phyloP scores from a whole-genome alignment of 352 stramenopile species.

The Globisporangium nagaii region DNA sequence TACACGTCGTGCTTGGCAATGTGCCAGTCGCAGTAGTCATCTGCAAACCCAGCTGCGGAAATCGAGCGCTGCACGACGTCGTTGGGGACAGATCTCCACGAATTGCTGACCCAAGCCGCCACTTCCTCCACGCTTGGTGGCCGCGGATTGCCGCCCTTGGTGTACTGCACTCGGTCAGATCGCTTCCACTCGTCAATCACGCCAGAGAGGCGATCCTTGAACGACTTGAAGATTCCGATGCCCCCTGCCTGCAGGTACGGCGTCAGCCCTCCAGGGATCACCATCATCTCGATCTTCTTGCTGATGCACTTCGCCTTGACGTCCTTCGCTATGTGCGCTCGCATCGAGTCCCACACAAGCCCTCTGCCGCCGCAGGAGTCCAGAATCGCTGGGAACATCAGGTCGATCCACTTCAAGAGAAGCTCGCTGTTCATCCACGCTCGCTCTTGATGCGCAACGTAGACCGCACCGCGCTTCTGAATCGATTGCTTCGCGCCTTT shows the following conservation, averaged over 20 bases:
- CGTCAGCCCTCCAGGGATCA: neutral
- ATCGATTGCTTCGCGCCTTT: conserved; percentile 5
- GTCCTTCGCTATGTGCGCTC: neutral
- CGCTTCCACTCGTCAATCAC: neutral
- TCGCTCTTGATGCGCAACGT: neutral
- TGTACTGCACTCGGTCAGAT: neutral
- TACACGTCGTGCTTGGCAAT: conserved; percentile 17
- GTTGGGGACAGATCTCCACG: conserved; percentile 5
- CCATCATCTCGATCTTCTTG: neutral
- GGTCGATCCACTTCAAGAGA: neutral
- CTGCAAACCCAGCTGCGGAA: conserved; percentile 3
- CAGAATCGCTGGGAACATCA: conserved; percentile 1
- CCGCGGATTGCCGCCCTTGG: neutral
- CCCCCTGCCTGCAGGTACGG: conserved; percentile 2
- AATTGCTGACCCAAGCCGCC: conserved; percentile 4
- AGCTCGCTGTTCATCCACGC: conserved; percentile 1
- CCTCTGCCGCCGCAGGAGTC: neutral
- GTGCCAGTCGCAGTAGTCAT: conserved; percentile 8
- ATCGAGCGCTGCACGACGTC: conserved; percentile 10
- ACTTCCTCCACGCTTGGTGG: conserved; percentile 4
- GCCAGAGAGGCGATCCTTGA: conserved; percentile 2
- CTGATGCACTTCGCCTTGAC: neutral
- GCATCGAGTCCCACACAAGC: neutral
- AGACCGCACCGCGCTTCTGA: neutral
- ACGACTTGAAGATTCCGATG: conserved; percentile 3